Base-by-base conservation (phyloP, 2,329 filamentous ascomycete genomes). In the Penicillium griseofulvum region DNA sequence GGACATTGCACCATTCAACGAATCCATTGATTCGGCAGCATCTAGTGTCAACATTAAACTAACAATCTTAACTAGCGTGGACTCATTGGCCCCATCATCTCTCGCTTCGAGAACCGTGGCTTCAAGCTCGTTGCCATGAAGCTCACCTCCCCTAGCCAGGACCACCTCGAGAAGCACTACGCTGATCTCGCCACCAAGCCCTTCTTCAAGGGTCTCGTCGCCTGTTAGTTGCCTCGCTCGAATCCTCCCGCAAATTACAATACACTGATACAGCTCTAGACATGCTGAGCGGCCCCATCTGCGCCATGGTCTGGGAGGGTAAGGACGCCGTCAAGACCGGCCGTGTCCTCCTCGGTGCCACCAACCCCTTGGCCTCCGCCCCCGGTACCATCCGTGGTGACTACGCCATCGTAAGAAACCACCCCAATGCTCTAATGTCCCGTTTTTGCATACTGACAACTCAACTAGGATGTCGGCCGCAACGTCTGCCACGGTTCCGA, bases 401-500 rank as follows among this genome's bases (percentile, higher is more conserved):
- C 83, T 91, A 78, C 78, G 89, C 89, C 78, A 89, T 93, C 70
- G 86, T 83, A 73, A 68, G 78, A 64, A 26, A 19, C 16, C 12
- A n/a, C 19, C 41, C 22, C 9, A 47, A 19, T 43, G 7, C 38
- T 39, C 1, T 28, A 12, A 4, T 16, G 19, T 33, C 17, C 22
- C 17, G 34, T 17, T 10, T 1, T 33, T 34, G 17, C 34, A 42
- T 51, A 52, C 59, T 64, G 31, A 65, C 59, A 53, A 46, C 58
- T 43, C 22, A 9, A 53, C 51, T 28, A 81, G 80, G 87, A 91
- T 71, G 88, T 91, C 76, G 94, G 94, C 81, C 91, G 93, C 79
- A 99, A 99, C 85, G 91, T 97, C 82, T 97, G 93, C 90, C 94
- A 99, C 87, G 94, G 94, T 77, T 97, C 91, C 80, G 94, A 99